Base-by-base conservation (phyloP, 2,329 filamentous ascomycete species). In the Neofusicoccum parvum region DNA sequence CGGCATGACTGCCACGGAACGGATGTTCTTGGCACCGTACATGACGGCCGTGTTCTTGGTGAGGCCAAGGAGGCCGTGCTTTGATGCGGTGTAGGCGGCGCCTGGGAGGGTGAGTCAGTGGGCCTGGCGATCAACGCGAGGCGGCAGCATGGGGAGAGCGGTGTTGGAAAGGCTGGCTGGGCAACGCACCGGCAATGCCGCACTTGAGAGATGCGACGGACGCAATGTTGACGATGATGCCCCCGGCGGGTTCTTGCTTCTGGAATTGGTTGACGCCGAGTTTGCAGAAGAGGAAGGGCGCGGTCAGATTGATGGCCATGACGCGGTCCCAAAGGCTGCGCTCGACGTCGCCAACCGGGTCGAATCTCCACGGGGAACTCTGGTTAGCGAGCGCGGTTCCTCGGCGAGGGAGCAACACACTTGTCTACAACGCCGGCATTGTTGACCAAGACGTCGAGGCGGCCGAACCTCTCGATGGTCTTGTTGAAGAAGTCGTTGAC, bases 351-450 rank as follows among this genome's bases (percentile, higher is more conserved):
- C 81, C 86, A 0, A 82, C 83, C 0, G 84, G 81, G 46, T 85
- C 81, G 68, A 88, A 86, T 14, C 46, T 60, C 15, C 17, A 10
- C 3, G 27, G 27, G 27, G 6, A 32, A 32, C 27, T 5, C 10
- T 23, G 15, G 39, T 45, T 9, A 45, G 37, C 27, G 27, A 32
- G 27, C 5, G 27, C 5, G 3, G 11, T 6, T 10, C 15, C 23
- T 23, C 23, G 23, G 10, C 3, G 6, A 11, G 17, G 6, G 39
- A 17, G 6, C 5, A 20, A 20, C 56, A n/a, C 15, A 59, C 56
- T 60, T 60, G 70, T 88, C 86, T 76, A 85, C 83, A 63, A 88
- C 78, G 23, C 82, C 86, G 10, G 85, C 85, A 67, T 85, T 86
- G 75, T 87, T 87, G 70, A 88, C 74, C 6, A 88, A 76, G 20